Conservation (phyloP, 2,329 filamentous ascomycete genomes). For the Fusarium tanahbumbuense region DNA sequence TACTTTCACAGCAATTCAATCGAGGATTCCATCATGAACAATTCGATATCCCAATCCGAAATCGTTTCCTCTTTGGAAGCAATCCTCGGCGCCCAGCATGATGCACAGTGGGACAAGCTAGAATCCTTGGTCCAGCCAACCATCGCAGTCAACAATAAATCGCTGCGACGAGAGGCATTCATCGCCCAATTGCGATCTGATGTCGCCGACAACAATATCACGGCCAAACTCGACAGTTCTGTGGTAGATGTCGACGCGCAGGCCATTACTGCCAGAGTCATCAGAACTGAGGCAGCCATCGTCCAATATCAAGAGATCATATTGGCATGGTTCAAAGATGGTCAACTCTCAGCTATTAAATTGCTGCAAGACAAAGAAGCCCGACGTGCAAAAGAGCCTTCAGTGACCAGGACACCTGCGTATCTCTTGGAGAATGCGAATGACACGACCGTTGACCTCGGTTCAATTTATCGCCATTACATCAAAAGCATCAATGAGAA, state of each 20-base stretch:
- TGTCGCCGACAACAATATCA: fast-evolving
- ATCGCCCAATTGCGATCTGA: neutral
- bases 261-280: constrained; percentile 4
- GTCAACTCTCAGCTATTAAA: constrained; percentile 4
- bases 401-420: neutral
- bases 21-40: neutral
- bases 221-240: neutral
- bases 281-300: neutral
- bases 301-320: constrained; percentile 18
- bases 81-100: neutral
- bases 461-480: constrained; percentile 2
- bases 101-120: neutral
- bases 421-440: neutral
- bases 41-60: neutral
- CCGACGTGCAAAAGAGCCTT: neutral
- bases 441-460: neutral
- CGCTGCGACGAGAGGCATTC: neutral
- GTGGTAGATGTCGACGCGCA: constrained; percentile 14
- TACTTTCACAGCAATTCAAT: no score
- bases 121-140: neutral
- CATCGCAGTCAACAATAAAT: neutral
- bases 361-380: constrained; percentile 4
- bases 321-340: constrained; percentile 16
- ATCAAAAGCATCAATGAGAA: constrained; percentile 24
- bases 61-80: neutral